Evolutionary conservation across 2,329 filamentous ascomycete genomes (phyloP).

Genomic region (Phyllosticta citriasiana): DNA sequence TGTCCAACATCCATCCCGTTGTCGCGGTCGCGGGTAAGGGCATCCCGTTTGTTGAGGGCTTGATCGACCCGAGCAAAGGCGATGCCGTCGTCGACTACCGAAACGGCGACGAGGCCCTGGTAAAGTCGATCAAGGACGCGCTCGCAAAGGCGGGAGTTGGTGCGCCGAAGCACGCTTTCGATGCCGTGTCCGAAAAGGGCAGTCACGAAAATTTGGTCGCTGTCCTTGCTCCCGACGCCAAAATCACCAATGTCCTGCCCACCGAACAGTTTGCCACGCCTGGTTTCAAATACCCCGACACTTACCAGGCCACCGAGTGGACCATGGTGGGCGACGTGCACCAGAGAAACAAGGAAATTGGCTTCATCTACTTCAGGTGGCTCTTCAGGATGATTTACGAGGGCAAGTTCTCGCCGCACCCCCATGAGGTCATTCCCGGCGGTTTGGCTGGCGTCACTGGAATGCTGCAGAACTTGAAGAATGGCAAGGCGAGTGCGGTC

Average conservation of each 20-base stretch:
- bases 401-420: constrained; percentile 42
- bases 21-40: constrained; percentile 33
- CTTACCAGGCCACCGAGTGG: constrained; percentile 22
- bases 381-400: constrained; percentile 38
- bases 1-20: constrained; percentile 32
- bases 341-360: constrained; percentile 31
- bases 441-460: constrained; percentile 45
- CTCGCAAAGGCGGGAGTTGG: constrained; percentile 25
- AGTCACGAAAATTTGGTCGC: constrained; percentile 32
- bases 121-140: constrained; percentile 35
- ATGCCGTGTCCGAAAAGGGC: constrained; percentile 47
- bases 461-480: constrained; percentile 46
- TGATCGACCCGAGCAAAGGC: constrained; percentile 30
- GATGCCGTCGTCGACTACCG: constrained; percentile 45
- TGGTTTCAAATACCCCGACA: constrained; percentile 32
- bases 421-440: constrained; percentile 42
- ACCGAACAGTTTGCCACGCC: constrained; percentile 2
- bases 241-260: constrained; percentile 34
- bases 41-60: constrained; percentile 24
- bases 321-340: constrained; percentile 30
- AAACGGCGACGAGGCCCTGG: constrained; percentile 42
- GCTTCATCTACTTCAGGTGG: constrained; percentile 34
- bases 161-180: constrained; percentile 41
- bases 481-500: constrained; percentile 50
- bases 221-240: constrained; percentile 26